Evolutionary conservation across 768 basidiomycete species (phyloP).

Genomic region (Lyophyllum semitale): DNA sequence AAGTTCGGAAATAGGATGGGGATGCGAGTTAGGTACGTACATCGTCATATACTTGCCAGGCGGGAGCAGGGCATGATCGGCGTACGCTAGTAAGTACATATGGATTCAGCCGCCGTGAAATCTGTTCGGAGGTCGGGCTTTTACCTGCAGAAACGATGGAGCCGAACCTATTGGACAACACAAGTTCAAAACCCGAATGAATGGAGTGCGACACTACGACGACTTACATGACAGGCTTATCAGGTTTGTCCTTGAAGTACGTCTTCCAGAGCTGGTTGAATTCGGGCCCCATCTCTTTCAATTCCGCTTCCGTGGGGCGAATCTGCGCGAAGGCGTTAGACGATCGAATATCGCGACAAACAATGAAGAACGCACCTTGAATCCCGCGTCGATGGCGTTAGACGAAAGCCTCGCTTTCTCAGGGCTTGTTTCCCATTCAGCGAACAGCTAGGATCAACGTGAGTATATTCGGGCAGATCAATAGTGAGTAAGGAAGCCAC

Average conservation of each 20-base stretch:
- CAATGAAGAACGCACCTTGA: constrained; percentile 46
- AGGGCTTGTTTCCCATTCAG: constrained; percentile 66
- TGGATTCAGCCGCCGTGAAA: not conserved
- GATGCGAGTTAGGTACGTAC: constrained; percentile 28
- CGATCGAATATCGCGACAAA: not conserved
- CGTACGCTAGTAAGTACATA: constrained; percentile 46
- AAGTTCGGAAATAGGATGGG: not conserved
- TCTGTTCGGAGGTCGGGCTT: too few relatives aligned
- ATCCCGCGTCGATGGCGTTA: constrained; percentile 75
- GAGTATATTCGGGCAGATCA: not conserved
- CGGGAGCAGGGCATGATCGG: constrained; percentile 69
- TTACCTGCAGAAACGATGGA: constrained; percentile 64
- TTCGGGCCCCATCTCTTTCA: constrained; percentile 80
- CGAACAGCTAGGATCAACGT: constrained; percentile 42
- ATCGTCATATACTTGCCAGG: constrained; percentile 74
- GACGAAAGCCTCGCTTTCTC: constrained; percentile 70
- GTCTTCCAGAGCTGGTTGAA: constrained; percentile 68
- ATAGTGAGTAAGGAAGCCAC: constrained; percentile 29
- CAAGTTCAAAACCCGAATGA: not conserved
- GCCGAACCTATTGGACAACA: constrained; percentile 45
- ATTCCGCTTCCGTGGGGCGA: constrained; percentile 66
- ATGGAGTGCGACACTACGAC: not conserved
- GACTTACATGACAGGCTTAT: constrained; percentile 72
- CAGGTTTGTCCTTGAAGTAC: constrained; percentile 81
- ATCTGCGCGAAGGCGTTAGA: constrained; percentile 39